Evolutionary conservation across 2,329 filamentous ascomycete species (phyloP).

Genomic region (Delphinella strobiligena): DNA sequence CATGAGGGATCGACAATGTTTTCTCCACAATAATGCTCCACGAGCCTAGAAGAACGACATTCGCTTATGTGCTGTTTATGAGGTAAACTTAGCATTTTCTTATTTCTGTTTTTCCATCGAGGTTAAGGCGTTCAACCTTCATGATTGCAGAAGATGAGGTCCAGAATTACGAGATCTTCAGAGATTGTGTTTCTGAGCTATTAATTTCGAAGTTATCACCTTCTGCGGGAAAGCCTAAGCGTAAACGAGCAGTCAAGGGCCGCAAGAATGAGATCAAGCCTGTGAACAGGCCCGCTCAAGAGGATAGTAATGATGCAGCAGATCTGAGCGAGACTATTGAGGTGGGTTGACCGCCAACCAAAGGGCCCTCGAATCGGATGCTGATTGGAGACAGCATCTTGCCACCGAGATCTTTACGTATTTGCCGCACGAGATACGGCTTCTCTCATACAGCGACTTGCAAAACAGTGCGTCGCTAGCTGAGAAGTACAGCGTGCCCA

Average conservation of each 20-base stretch:
- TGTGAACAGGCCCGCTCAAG: slow-evolving; percentile 13
- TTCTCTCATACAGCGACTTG: slow-evolving; percentile 48
- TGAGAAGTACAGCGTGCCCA: slow-evolving; percentile 44
- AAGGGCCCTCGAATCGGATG: background rate
- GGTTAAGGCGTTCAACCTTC: no score
- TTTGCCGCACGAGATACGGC: slow-evolving; percentile 50
- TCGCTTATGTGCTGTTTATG: no score
- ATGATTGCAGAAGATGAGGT: slow-evolving; percentile 28
- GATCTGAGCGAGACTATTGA: slow-evolving; percentile 72
- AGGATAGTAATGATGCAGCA: slow-evolving; percentile 33
- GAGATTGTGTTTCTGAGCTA: slow-evolving; percentile 60
- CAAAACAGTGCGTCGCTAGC: slow-evolving; percentile 39
- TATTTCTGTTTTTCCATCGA: no score
- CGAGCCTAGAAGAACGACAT: background rate
- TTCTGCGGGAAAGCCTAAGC: slow-evolving; percentile 33
- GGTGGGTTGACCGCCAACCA: slow-evolving; percentile 23
- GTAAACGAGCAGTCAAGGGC: slow-evolving; percentile 30
- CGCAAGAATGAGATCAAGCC: slow-evolving; percentile 28
- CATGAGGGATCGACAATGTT: no score
- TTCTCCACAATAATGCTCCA: no score
- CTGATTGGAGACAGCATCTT: slow-evolving; percentile 43
- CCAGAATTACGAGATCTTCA: slow-evolving; percentile 55
- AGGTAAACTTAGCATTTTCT: no score
- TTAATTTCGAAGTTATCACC: slow-evolving; percentile 51
- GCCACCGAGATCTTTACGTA: slow-evolving; percentile 54